Base-by-base conservation (phyloP, 768 basidiomycete genomes). In the Harrya chromipes region DNA sequence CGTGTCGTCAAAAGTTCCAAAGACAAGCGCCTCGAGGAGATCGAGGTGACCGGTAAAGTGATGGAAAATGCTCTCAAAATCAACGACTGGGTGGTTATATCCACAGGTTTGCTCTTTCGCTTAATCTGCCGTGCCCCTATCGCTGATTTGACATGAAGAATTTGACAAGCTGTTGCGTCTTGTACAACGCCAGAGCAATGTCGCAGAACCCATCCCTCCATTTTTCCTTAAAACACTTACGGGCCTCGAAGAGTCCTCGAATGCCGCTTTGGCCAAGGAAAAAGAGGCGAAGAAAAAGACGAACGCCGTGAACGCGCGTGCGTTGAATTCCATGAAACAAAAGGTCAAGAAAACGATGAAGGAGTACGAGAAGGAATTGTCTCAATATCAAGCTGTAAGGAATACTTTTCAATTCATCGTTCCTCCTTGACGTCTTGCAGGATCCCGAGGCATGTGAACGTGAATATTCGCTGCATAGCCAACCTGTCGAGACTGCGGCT, bases 321-420 rank as follows among this genome's bases (percentile, higher is more conserved):
- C 94, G 2, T 78, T 98, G 56, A 97, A 92, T 45, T 88, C 89
- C n/a, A 88, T 97, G 85, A 97, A 94, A 72, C 95, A 98, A 72
- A 97, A 94, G 69, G 78, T 97, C 47, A 94, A 89, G 74, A 98
- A 94, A 74, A 79, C 87, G 10, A 60, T 77, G 47, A 95, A 94
- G 69, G 97, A 98, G 67, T 80, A 90, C 64, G 97, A 97, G 71
- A 70, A 68, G 11, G 86, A 90, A 56, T 69, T 94, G 36, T 83
- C 83, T 64, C 80, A 80, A 51, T 97, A 84, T 72, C 85, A 87
- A 63, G 78, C 81, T 66, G 94, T 93, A 60, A 56, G 80, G 64
- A 13, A 46, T 36, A 14, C 36, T 13, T 17, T 24, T 7, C 26
- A 23, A 20, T 17, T 17, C 1, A 3, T 57, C 31, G 34, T 50